Base-by-base conservation (phyloP, 805 yeast genomes). In the Spathaspora boniae region DNA sequence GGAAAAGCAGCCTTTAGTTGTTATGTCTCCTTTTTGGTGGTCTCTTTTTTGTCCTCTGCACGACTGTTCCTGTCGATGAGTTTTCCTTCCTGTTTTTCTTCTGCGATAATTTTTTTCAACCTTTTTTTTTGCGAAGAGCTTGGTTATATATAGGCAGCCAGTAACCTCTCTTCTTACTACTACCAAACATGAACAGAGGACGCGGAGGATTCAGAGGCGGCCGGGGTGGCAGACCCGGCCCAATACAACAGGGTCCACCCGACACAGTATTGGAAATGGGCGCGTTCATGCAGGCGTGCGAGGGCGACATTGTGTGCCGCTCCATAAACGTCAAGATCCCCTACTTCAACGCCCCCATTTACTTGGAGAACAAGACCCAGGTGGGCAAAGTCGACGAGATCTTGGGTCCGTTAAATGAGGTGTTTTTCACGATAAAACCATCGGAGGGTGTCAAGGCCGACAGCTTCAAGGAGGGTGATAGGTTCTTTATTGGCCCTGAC, bases 301-400 rank as follows among this genome's bases (percentile, higher is more conserved):
- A 93, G 65, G 96, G 95, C 40, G 98, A 93, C 57, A 85, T 93
- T 57, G 95, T 93, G 38, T 93, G 98, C 70, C 86, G 89, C 56
- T 88, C 97, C 32, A 85, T 86, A 54, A 93, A 93, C 62, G 80
- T 87, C 39, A 91, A 91, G 71, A 74, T 93, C 50, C 98, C 99
- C 54, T 93, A 91, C 64, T 93, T 93, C 77, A 93, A 93, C 68
- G 99, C 99, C 18, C 98, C 98, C 59, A 89, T 93, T 53, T 93
- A 83, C 62, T 75, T 93, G 50, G 98, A 93, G 62, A 91, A 93
- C 74, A 93, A 93, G 66, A 83, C 95, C 17, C 93, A 84, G 58
- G 81, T 93, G 31, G 99, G 99, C 53, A 93, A 93, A 64, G 95
- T 93, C 40, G 99, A 93, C 61, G 99, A 93, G 72, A 93, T 93